A percentile compares a stretch with the other conserved stretches of the same genome.
phyloP scores from a whole-genome alignment of 352 stramenopile genomes.

The Blastocystis sp. region DNA sequence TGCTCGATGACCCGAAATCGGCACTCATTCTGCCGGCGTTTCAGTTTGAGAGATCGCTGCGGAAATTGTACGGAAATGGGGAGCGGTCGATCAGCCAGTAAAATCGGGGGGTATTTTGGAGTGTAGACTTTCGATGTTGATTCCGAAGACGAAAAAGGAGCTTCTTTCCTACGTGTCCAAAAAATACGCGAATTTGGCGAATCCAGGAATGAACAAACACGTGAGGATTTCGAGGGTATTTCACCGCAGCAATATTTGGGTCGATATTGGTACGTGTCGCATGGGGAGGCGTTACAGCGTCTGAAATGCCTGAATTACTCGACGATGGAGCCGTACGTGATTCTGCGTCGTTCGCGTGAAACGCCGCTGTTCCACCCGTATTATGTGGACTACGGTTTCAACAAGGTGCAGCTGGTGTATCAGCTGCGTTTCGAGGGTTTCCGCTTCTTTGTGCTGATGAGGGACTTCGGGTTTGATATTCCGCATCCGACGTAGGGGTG shows the following conservation, averaged over 20 bases:
- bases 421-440: background rate
- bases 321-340: slow-evolving; percentile 12
- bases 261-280: background rate
- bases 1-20: background rate
- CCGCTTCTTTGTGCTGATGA: background rate
- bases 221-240: background rate
- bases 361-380: background rate
- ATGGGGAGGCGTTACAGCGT: background rate
- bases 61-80: background rate
- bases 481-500: background rate
- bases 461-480: background rate
- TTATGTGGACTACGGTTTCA: slow-evolving; percentile 28
- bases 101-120: background rate
- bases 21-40: background rate
- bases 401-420: background rate
- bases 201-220: slow-evolving; percentile 4
- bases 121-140: background rate
- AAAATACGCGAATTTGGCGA: background rate
- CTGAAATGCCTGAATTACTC: background rate
- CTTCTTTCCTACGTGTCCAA: background rate
- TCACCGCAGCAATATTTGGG: background rate
- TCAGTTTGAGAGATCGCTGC: background rate
- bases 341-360: background rate
- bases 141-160: background rate
- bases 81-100: background rate